phyloP scores from a whole-genome alignment of 768 basidiomycete species.

The Leccinum arenicola region DNA sequence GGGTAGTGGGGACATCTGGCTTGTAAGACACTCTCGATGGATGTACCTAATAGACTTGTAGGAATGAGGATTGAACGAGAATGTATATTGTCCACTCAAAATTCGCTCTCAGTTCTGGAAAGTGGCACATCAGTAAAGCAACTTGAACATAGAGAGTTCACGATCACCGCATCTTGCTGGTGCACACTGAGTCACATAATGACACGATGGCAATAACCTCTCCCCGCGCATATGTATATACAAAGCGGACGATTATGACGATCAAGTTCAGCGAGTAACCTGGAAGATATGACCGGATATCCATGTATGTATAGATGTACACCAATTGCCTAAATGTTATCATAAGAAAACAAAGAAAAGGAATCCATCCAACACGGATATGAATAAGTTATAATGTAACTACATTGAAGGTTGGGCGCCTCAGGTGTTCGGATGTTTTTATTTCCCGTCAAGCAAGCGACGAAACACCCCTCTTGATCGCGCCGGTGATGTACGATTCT shows the following conservation, averaged over 20 bases:
- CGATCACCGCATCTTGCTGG: neutral
- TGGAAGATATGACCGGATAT: neutral
- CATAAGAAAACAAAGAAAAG: neutral
- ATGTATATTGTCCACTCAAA: neutral
- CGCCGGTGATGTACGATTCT: conserved; percentile 48
- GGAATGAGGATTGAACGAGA: neutral
- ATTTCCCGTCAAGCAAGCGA: neutral
- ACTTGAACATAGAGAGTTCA: neutral
- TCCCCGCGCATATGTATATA: too few species aligned
- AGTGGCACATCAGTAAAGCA: neutral
- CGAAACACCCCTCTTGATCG: conserved; percentile 16
- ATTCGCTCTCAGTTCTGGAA: neutral
- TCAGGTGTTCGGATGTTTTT: neutral
- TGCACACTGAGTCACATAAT: neutral
- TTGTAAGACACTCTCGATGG: conserved; percentile 7
- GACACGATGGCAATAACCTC: neutral
- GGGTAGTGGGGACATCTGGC: neutral
- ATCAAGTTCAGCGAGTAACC: neutral
- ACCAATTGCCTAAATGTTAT: neutral
- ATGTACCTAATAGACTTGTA: conserved; percentile 7
- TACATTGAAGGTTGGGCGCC: neutral
- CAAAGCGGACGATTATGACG: neutral
- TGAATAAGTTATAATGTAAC: neutral
- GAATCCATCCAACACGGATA: neutral
- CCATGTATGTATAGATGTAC: neutral